Percentiles rank a stretch among this genome's conserved stretches.
phyloP scores from a whole-genome alignment of 805 yeast genomes.

The Nakazawaea peltata region DNA sequence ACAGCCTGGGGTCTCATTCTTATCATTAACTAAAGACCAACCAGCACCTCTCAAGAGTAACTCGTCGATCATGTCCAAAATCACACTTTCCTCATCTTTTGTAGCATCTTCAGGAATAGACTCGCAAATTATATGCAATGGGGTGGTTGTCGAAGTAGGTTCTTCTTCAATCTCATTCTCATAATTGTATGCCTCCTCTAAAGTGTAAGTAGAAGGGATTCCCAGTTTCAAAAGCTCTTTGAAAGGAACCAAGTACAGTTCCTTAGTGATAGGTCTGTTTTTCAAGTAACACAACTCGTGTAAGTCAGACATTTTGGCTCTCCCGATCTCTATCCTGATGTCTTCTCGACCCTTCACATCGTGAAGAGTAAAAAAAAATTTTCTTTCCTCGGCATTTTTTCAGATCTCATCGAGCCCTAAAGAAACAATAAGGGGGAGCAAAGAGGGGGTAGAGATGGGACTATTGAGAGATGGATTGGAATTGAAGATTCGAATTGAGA shows the following conservation, averaged over 20 bases:
- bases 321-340: not conserved
- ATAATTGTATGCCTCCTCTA: slow-evolving; percentile 64
- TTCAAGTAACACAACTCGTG: slow-evolving; percentile 54
- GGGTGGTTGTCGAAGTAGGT: slow-evolving; percentile 56
- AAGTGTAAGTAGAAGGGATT: slow-evolving; percentile 75
- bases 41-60: slow-evolving; percentile 86
- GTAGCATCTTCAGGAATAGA: slow-evolving; percentile 34
- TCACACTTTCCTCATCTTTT: slow-evolving; percentile 30
- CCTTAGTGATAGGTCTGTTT: slow-evolving; percentile 41
- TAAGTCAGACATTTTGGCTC: slow-evolving; percentile 50
- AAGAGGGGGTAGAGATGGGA: not conserved
- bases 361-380: not conserved
- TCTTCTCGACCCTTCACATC: not conserved
- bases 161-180: slow-evolving; percentile 33
- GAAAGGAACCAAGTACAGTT: slow-evolving; percentile 34
- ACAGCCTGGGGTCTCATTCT: slow-evolving; percentile 81
- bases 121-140: slow-evolving; percentile 62
- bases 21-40: slow-evolving; percentile 73
- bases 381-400: not conserved
- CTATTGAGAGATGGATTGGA: too few relatives aligned
- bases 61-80: slow-evolving; percentile 48
- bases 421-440: not conserved
- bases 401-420: too few relatives aligned
- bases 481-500: too few relatives aligned
- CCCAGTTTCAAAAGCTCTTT: slow-evolving; percentile 47